These are phyloP conservation scores for Neurospora sp. DNA, from an alignment of 2,329 filamentous ascomycete species.

Conservation along the genomic window DNA sequence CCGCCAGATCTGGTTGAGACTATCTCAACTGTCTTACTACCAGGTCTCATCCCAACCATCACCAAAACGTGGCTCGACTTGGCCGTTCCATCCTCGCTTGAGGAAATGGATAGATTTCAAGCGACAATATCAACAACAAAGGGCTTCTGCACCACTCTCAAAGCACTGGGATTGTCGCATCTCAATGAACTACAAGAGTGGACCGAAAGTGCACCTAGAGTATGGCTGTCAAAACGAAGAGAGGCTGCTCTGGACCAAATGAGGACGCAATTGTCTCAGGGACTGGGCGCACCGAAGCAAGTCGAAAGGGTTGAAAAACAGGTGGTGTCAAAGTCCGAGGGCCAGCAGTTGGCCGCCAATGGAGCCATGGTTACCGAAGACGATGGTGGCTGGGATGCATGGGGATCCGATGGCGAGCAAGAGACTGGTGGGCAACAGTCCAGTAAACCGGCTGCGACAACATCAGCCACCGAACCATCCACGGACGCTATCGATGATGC, in stretches of 20 bases:
- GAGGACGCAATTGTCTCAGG: constrained; percentile 55
- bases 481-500: constrained; percentile 25
- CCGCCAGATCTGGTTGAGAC: constrained; percentile 45
- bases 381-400: constrained; percentile 55
- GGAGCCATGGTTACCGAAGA: constrained; percentile 32
- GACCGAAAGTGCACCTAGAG: constrained; percentile 67
- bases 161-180: constrained; percentile 51
- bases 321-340: constrained; percentile 57
- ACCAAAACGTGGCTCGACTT: constrained; percentile 66
- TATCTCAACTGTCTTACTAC: constrained; percentile 61
- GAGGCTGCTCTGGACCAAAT: constrained; percentile 70
- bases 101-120: constrained; percentile 63
- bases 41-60: constrained; percentile 55
- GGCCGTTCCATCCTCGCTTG: constrained; percentile 64
- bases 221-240: constrained; percentile 78
- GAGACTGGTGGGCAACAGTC: constrained; percentile 16
- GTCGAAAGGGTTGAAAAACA: constrained; percentile 83
- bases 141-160: constrained; percentile 54
- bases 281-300: constrained; percentile 54
- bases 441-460: constrained; percentile 3
- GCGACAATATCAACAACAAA: constrained; percentile 53
- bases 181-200: constrained; percentile 61
- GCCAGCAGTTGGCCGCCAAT: constrained; percentile 51
- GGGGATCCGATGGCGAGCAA: constrained; percentile 23
- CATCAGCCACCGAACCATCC: background rate